Conservation (phyloP, 805 yeast species). For the Yarrowia deformans region DNA sequence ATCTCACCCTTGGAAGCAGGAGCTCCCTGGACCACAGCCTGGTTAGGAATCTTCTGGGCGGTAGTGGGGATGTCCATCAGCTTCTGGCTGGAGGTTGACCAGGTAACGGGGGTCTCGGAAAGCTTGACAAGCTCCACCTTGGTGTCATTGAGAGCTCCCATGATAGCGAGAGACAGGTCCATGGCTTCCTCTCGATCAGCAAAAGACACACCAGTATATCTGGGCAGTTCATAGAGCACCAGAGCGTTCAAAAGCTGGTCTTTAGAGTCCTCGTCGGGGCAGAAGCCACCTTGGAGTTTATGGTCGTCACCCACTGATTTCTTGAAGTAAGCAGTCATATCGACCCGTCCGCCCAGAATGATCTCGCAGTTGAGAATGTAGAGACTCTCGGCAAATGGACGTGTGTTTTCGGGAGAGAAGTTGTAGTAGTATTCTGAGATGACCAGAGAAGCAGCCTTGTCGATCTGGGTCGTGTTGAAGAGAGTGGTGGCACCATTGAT, state of each 20-base stretch:
- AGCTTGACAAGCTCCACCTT: conserved; percentile 16
- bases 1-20: conserved; percentile 37
- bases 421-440: conserved; percentile 28
- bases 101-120: conserved; percentile 18
- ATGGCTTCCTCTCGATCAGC: conserved; percentile 5
- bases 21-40: conserved; percentile 2
- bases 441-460: conserved; percentile 19
- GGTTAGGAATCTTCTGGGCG: conserved; percentile 20
- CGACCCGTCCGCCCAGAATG: conserved; percentile 16
- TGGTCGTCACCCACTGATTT: neutral
- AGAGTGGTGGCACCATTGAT: conserved; percentile 24
- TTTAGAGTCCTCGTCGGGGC: conserved; percentile 1
- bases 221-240: conserved; percentile 38
- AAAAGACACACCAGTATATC: conserved; percentile 39
- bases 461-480: conserved; percentile 31
- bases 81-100: conserved; percentile 30
- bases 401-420: conserved; percentile 9
- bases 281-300: conserved; percentile 1
- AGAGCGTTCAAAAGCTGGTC: conserved; percentile 32
- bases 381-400: neutral
- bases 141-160: conserved; percentile 34
- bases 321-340: conserved; percentile 9
- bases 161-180: conserved; percentile 19
- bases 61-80: conserved; percentile 22
- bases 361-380: conserved; percentile 30